Percentiles rank a stretch among this genome's conserved stretches.
Conservation (phyloP, 2,329 filamentous ascomycete genomes). For the Fusarium drepaniforme region DNA sequence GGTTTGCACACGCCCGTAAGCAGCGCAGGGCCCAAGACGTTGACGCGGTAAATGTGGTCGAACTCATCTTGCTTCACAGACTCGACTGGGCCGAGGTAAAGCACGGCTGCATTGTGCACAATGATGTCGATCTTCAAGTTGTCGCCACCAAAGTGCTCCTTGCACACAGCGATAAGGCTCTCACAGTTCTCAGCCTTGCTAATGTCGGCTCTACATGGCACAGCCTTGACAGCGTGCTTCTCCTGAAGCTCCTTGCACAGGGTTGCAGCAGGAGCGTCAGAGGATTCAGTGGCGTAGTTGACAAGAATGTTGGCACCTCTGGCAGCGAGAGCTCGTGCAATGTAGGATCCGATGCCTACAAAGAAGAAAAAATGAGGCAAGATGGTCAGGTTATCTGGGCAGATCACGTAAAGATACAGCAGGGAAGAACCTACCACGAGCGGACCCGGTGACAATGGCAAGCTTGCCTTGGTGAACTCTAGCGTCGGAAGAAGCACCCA, state of each 20-base stretch:
- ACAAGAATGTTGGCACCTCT: constrained; percentile 67
- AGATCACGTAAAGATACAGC: background rate
- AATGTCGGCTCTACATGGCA: constrained; percentile 73
- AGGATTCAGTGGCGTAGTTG: constrained; percentile 66
- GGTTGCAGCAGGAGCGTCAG: constrained; percentile 55
- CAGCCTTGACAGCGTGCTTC: constrained; percentile 60
- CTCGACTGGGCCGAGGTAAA: constrained; percentile 59
- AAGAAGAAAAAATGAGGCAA: background rate
- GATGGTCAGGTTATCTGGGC: constrained; percentile 7
- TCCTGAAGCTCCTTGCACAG: constrained; percentile 58
- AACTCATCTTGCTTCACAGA: constrained; percentile 63
- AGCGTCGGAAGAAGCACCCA: background rate
- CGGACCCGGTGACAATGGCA: constrained; percentile 64
- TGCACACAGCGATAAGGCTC: constrained; percentile 64
- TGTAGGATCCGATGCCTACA: constrained; percentile 67
- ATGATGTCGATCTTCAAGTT: constrained; percentile 66
- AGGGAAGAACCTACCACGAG: constrained; percentile 54
- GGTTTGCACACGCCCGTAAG: constrained; percentile 66
- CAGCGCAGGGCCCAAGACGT: constrained; percentile 68
- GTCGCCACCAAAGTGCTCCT: constrained; percentile 58
- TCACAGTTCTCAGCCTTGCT: constrained; percentile 66
- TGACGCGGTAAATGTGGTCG: constrained; percentile 66
- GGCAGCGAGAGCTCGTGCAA: constrained; percentile 64
- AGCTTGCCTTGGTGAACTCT: constrained; percentile 58
- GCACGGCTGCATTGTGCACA: constrained; percentile 69